Base-by-base conservation (phyloP, 306 rosid species). In the Purshia tridentata region DNA sequence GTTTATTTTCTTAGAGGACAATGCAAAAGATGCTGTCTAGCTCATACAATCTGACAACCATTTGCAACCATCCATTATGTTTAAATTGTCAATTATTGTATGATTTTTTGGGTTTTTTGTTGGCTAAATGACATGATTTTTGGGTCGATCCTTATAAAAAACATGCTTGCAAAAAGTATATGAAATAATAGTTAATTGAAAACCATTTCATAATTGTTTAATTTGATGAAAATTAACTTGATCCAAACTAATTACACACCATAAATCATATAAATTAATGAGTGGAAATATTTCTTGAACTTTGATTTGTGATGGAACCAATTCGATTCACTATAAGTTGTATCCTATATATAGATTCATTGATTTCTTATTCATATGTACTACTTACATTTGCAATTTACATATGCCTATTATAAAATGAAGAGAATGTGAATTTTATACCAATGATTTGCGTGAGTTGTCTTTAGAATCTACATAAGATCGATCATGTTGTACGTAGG, bases 1-100 rank as follows among this genome's bases (percentile, higher is more conserved):
- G 66, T 56, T 75, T 40, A 42, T 40, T 71, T 68, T 69, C 55
- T 23, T 19, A 8, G 63, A 72, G 65, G 41, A 69, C 76, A 22
- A 77, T 6, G 58, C 15, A 75, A n/a, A 35, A 52, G 84, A 82
- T 84, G 87, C 84, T 53, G 23, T 50, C 55, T n/a, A n/a, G n/a
- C n/a, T 69, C 15, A 14, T 65, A 39, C 64, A 10, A 74, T 9
- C 46, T 9, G 70, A 65, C 80, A 55, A 65, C 63, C 47, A 66
- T 61, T 69, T 54, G 49, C 49, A 47, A 16, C 87, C 90, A 60
- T 84, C 65, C 79, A 18, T 64, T 16, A 37, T 19, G 19, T 71
- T 66, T 19, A 8, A 23, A 60, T 44, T 13, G 14, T 23, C 11
- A 0, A 9, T 44, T 3, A 6, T 40, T 40, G 45, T 39, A 57